Evolutionary conservation across 768 basidiomycete species (phyloP).

Genomic region (Cystobasidium tubakii): DNA sequence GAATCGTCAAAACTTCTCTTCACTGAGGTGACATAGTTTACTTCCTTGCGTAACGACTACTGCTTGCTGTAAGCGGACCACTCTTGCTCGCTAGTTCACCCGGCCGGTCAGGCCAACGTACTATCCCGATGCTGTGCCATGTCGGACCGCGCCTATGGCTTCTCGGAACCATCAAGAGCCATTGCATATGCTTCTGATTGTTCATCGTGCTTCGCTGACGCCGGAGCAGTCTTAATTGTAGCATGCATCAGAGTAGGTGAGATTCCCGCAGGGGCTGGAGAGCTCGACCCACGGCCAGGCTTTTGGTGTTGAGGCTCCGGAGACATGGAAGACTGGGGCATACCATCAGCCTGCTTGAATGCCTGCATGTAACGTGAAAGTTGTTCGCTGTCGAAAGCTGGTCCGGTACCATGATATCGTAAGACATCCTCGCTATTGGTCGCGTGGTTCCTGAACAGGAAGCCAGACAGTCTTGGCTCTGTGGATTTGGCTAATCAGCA

Average conservation of each 20-base stretch:
- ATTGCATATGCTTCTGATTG: neutral
- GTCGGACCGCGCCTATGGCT: neutral
- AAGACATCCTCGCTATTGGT: neutral
- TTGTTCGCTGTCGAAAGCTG: neutral
- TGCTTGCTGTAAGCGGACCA: no score
- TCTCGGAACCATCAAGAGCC: neutral
- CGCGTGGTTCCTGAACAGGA: constrained; percentile 10
- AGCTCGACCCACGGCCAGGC: neutral
- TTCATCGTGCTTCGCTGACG: neutral
- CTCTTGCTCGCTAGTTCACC: no score
- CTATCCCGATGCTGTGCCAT: no score
- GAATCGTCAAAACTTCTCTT: no score
- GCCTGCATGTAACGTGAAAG: constrained; percentile 50
- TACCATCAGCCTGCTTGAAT: constrained; percentile 51
- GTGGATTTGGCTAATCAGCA: neutral
- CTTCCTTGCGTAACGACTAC: no score
- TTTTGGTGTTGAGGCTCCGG: neutral
- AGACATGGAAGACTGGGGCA: neutral
- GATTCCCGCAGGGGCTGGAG: neutral
- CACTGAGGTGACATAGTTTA: no score
- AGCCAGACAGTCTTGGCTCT: constrained; percentile 10
- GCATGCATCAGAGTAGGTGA: neutral
- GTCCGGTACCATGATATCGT: constrained; percentile 12
- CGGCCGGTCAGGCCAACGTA: no score
- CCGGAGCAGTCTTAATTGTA: neutral